Conservation (phyloP, 2,329 filamentous ascomycete species). For the Neonectria ditissima region DNA sequence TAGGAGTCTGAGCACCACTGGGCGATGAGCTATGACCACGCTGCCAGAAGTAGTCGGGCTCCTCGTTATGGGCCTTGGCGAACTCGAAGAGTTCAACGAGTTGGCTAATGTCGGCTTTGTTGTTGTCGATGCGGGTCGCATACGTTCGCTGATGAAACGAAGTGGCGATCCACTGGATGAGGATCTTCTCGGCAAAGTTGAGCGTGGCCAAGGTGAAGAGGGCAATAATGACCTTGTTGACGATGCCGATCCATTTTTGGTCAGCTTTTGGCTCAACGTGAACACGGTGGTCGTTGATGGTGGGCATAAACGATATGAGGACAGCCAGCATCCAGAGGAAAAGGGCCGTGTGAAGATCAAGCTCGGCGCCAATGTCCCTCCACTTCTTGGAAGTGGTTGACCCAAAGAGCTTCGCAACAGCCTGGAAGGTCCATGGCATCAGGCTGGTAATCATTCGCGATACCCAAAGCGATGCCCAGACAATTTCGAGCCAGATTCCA, state of each 20-base stretch:
- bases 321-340: constrained; percentile 95
- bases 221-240: constrained; percentile 88
- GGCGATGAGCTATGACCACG: constrained; percentile 51
- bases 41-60: constrained; percentile 63
- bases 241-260: constrained; percentile 77
- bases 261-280: constrained; percentile 57
- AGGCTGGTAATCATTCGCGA: constrained; percentile 67
- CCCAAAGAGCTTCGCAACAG: constrained; percentile 75
- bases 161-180: constrained; percentile 94
- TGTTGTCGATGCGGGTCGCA: constrained; percentile 88
- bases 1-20: constrained; percentile 79
- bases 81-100: constrained; percentile 72
- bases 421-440: constrained; percentile 60
- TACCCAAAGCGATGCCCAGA: constrained; percentile 93
- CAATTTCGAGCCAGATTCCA: constrained; percentile 91
- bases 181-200: constrained; percentile 91
- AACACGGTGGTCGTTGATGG: constrained; percentile 72
- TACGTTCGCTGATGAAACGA: constrained; percentile 94
- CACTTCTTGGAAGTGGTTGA: constrained; percentile 94
- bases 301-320: constrained; percentile 86
- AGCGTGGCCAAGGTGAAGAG: constrained; percentile 83
- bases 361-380: constrained; percentile 86
- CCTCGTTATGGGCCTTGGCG: constrained; percentile 78
- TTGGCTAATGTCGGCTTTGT: constrained; percentile 85
- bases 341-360: constrained; percentile 86